Percentiles rank a stretch among this genome's conserved stretches.
Evolutionary conservation across 306 rosid species (phyloP).

Genomic region (Acacia acuminata): DNA sequence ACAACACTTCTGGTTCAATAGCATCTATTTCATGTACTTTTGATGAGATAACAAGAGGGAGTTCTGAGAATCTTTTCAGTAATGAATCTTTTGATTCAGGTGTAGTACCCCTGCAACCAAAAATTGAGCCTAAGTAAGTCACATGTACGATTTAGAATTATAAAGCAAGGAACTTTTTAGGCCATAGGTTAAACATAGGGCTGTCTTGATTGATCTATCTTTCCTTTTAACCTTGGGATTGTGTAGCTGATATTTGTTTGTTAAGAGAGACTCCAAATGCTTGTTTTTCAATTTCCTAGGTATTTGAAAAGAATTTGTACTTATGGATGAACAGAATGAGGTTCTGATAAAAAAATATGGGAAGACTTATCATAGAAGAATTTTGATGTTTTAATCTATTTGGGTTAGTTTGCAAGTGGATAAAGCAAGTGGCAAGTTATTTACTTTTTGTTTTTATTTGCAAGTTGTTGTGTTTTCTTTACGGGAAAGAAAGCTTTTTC

Average conservation of each 20-base stretch:
- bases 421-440: too few species aligned
- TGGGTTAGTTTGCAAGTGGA: too few species aligned
- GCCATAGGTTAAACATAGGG: background rate
- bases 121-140: background rate
- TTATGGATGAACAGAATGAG: background rate
- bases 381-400: too few species aligned
- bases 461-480: too few species aligned
- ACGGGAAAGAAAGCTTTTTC: background rate
- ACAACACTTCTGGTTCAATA: constrained; percentile 32
- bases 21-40: constrained; percentile 33
- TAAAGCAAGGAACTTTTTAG: background rate
- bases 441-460: too few species aligned
- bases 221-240: background rate
- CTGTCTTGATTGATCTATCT: background rate
- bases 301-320: background rate
- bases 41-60: constrained; percentile 11
- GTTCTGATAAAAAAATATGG: background rate
- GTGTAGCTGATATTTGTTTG: background rate
- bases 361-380: too few species aligned
- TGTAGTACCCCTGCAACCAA: background rate
- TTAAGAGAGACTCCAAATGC: background rate
- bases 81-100: constrained; percentile 27
- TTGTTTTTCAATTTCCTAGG: background rate
- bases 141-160: background rate
- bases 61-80: constrained; percentile 20